These are phyloP conservation scores for Phytophthora kernoviae DNA, from an alignment of 352 stramenopile genomes.

Conservation along the genomic window DNA sequence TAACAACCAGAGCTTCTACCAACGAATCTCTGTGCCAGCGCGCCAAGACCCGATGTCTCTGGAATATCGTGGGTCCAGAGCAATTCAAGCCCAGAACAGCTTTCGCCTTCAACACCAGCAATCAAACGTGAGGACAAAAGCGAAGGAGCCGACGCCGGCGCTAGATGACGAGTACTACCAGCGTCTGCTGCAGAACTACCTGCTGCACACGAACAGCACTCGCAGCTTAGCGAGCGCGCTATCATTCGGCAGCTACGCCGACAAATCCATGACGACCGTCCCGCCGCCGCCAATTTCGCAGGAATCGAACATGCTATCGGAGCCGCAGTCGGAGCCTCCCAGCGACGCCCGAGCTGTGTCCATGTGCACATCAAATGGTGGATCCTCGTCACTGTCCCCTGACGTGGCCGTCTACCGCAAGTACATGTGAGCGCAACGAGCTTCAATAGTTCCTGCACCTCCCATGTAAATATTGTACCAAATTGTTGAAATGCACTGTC, in stretches of 20 bases:
- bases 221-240: conserved; percentile 44
- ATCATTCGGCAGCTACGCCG: conserved; percentile 53
- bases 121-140: conserved; percentile 27
- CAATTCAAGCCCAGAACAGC: conserved; percentile 31
- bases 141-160: conserved; percentile 16
- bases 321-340: conserved; percentile 24
- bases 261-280: conserved; percentile 7
- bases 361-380: conserved; percentile 15
- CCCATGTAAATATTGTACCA: conserved; percentile 24
- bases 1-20: conserved; percentile 35
- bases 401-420: conserved; percentile 22
- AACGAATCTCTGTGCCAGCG: conserved; percentile 12
- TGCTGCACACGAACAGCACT: conserved; percentile 61
- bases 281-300: conserved; percentile 29
- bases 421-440: conserved; percentile 25
- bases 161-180: conserved; percentile 80
- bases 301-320: conserved; percentile 29
- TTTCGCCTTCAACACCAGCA: conserved; percentile 30
- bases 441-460: background rate
- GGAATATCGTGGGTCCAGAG: conserved; percentile 18
- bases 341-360: conserved; percentile 23
- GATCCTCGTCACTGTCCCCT: conserved; percentile 14
- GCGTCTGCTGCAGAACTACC: conserved; percentile 57
- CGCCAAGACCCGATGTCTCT: conserved; percentile 18
- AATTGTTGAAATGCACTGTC: conserved; percentile 33